Percentiles rank a stretch among this genome's conserved stretches.
phyloP scores from a whole-genome alignment of 2,329 filamentous ascomycete species.

The Fusarium nanum region DNA sequence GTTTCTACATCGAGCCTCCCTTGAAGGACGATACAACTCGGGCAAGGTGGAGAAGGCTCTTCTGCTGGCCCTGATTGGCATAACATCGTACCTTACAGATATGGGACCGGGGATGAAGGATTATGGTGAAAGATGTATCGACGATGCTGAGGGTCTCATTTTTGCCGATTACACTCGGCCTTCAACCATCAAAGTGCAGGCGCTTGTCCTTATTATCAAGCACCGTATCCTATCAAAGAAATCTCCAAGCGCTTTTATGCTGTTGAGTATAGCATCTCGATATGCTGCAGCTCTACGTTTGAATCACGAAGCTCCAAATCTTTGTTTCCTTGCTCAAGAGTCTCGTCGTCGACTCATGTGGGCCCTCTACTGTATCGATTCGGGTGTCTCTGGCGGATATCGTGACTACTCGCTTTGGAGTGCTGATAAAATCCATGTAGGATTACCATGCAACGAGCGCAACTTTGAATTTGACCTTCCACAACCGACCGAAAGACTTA shows the following conservation, averaged over 20 bases:
- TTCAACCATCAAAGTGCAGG: conserved; percentile 67
- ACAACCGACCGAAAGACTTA: conserved; percentile 64
- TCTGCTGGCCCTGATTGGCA: conserved; percentile 65
- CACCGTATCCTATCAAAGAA: conserved; percentile 58
- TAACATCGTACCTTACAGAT: conserved; percentile 67
- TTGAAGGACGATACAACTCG: conserved; percentile 69
- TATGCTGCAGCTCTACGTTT: conserved; percentile 58
- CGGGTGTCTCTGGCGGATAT: conserved; percentile 57
- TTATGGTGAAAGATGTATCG: conserved; percentile 65
- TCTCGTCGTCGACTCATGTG: conserved; percentile 58
- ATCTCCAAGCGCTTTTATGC: conserved; percentile 60
- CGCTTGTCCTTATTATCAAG: conserved; percentile 58
- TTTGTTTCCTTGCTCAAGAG: conserved; percentile 57
- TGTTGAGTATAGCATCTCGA: conserved; percentile 57
- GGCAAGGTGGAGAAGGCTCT: conserved; percentile 67
- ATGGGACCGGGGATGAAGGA: conserved; percentile 64
- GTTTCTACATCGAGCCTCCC: conserved; percentile 68
- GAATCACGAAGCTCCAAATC: conserved; percentile 56
- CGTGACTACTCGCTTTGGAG: conserved; percentile 60
- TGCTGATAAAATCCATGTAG: conserved; percentile 56
- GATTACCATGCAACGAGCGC: conserved; percentile 58
- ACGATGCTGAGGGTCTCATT: conserved; percentile 65
- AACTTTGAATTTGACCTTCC: conserved; percentile 68
- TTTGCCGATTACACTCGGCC: conserved; percentile 65
- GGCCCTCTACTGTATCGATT: conserved; percentile 58